Base-by-base conservation (phyloP, 2,329 filamentous ascomycete genomes). In the Metarhizium brunneum region DNA sequence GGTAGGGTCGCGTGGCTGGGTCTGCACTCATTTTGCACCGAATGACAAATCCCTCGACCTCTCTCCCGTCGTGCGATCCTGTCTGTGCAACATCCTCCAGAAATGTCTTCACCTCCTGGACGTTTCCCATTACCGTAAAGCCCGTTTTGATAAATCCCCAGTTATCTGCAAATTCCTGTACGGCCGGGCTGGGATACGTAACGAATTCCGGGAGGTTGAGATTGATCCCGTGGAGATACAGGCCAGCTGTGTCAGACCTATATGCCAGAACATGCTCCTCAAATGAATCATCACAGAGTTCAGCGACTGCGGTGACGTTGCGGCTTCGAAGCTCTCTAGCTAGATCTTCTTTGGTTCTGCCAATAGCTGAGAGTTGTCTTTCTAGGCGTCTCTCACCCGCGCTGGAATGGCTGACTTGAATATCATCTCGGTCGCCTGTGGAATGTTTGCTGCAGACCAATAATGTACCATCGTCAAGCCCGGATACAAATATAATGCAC, bases 391-490 rank as follows among this genome's bases (percentile, higher is more conserved):
- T 73, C 75, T 96, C 92, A 49, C 92, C 94, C 3, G 85, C 90
- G 57, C 81, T 78, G 3, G 94, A 90, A 75, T 99, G 94, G 71
- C 90, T 96, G 56, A 88, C 61, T 35, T 84, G 79, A 5, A 77
- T 73, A 66, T 95, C 90, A 25, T 71, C 72, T n/a, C 92, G 82
- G 29, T 83, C 76, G 6, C 94, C 94, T 0, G 92, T 97, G 0
- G 94, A 97, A 70, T 99, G 94, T 68, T 99, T 99, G 78, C 92
- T 97, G 81, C 92, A 97, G n/a, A 99, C 92, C 7, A 99, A 77
- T 10, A 99, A 76, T 1, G 89, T 90, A 40, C 84, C 92, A 64
- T 96, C 92, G 65, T 95, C 89, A 25, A 99, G 77, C 14, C 92
- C 94, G 16, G 91, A 87, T 48, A 99, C 85, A 75, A 99, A 99